These are phyloP conservation scores for Grosmannia clavigera DNA, from an alignment of 2,329 filamentous ascomycete species.

Conservation along the genomic window DNA sequence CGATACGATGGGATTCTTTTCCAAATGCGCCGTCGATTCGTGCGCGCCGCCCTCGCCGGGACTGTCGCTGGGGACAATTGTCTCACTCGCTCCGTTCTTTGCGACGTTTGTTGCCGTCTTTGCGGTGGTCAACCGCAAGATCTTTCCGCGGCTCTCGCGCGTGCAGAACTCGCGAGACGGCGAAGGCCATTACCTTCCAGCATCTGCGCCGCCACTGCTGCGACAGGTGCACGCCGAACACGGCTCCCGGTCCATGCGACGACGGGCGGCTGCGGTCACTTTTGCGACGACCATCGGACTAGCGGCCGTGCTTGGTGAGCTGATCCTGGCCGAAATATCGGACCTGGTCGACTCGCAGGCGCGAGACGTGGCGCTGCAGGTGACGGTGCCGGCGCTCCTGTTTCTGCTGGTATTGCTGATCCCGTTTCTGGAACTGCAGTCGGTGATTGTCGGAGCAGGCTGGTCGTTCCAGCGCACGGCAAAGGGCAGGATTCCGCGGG, in stretches of 20 bases:
- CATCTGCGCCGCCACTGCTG: slow-evolving; percentile 47
- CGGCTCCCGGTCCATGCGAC: slow-evolving; percentile 36
- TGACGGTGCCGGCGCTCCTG: slow-evolving; percentile 59
- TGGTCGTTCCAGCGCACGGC: slow-evolving; percentile 49
- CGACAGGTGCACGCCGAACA: slow-evolving; percentile 48
- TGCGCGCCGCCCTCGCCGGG: slow-evolving; percentile 36
- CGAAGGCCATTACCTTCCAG: slow-evolving; percentile 48
- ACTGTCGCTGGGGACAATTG: slow-evolving; percentile 22
- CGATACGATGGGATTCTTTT: slow-evolving; percentile 1
- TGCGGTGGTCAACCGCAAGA: slow-evolving; percentile 48
- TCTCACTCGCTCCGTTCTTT: slow-evolving; percentile 59
- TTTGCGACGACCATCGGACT: slow-evolving; percentile 70
- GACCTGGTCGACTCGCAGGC: slow-evolving; percentile 59
- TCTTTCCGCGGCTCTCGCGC: slow-evolving; percentile 62
- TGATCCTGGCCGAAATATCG: slow-evolving; percentile 76
- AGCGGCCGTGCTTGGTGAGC: slow-evolving; percentile 62
- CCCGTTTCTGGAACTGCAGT: slow-evolving; percentile 67
- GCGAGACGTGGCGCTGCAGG: slow-evolving; percentile 52
- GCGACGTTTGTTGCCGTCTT: slow-evolving; percentile 55
- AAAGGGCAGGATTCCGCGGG: slow-evolving; percentile 41
- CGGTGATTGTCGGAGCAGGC: slow-evolving; percentile 42
- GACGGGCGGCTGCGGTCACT: slow-evolving; percentile 45
- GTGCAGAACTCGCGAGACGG: slow-evolving; percentile 38
- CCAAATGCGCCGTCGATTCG: slow-evolving; percentile 43
- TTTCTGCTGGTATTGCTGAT: slow-evolving; percentile 62